These are phyloP conservation scores for Pichia terricola DNA, from an alignment of 1,139 yeast species.

Conservation along the genomic window DNA sequence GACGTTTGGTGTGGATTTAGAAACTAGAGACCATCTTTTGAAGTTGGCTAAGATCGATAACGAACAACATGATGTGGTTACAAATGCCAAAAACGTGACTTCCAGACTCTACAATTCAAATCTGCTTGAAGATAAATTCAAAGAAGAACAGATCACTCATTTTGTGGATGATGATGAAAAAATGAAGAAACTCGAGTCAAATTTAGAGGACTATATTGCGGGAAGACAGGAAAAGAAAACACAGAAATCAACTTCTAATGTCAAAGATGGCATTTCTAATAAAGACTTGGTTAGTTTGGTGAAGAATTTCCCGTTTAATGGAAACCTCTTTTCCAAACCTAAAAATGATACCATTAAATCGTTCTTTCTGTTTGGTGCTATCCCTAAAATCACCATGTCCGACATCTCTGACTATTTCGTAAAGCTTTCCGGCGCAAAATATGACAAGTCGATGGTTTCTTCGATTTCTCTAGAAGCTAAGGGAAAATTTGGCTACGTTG, in stretches of 20 bases:
- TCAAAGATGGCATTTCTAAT: background rate
- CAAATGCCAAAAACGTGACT: constrained; percentile 33
- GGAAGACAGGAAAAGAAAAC: background rate
- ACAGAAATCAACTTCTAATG: no score
- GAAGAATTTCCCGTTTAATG: constrained; percentile 52
- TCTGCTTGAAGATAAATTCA: constrained; percentile 32
- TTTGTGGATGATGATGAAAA: constrained; percentile 26
- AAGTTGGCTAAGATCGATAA: constrained; percentile 54
- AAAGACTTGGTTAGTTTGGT: constrained; percentile 23
- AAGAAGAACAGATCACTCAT: constrained; percentile 15
- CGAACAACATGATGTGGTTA: constrained; percentile 24
- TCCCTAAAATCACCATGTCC: constrained; percentile 57
- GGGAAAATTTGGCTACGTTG: constrained; percentile 59
- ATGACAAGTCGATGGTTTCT: constrained; percentile 18
- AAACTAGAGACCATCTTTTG: constrained; percentile 72
- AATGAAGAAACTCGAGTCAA: constrained; percentile 12
- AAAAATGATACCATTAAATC: constrained; percentile 36
- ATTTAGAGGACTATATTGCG: constrained; percentile 10
- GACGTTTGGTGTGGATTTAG: constrained; percentile 67
- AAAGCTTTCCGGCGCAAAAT: constrained; percentile 28
- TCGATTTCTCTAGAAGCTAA: constrained; percentile 46
- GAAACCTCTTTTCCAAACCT: constrained; percentile 36
- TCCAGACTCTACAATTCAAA: constrained; percentile 46
- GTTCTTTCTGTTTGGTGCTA: constrained; percentile 66
- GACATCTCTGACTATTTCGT: constrained; percentile 41